Evolutionary conservation across 257 asterid species (phyloP), one percentile per base, ranked within the genome.

Genomic region (Jacaranda copaia): DNA sequence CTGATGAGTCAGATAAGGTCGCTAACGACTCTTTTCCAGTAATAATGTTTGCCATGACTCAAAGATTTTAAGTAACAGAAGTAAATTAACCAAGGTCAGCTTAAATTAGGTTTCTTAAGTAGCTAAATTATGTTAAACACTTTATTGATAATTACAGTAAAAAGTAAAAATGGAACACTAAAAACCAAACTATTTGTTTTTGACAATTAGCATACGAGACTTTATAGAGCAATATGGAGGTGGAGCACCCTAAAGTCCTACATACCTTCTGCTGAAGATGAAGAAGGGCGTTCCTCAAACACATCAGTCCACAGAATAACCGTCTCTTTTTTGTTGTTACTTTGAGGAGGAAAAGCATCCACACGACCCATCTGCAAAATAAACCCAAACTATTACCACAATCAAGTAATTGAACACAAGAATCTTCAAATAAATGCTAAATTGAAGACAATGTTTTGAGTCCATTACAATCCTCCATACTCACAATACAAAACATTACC

Each of bases 261-360:
- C 25, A 36, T 82, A 87, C 97, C 92, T 39, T 80, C 72, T 42
- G 84, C 76, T 32, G 82, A 77, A 81, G 94, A 63, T 80, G 90
- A 70, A 72, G 77, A 38, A 70, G 58, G 56, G 55, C 65, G 60
- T 83, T 79, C 87, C 83, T 91, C 97, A 40, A 83, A 78, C 75
- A 96, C 97, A 63, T 93, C 89, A 19, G 99, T 86, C 97, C 94
- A 96, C 64, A 93, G 86, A 83, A 96, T 85, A 67, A 83, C 81
- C 3, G 87, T 48, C 82, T 93, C 99, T 76, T 84, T 95, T 82
- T 80, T 91, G 83, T 77, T 83, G 80, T 84, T 88, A 75, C 74
- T 87, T 77, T 88, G 97, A 71, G 88, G 81, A 72, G 95, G 93
- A 83, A 87, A 61, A 18, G 84, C 88, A 83, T 93, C 99, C 67